phyloP scores from a whole-genome alignment of 768 basidiomycete genomes.

The Russula abietina region DNA sequence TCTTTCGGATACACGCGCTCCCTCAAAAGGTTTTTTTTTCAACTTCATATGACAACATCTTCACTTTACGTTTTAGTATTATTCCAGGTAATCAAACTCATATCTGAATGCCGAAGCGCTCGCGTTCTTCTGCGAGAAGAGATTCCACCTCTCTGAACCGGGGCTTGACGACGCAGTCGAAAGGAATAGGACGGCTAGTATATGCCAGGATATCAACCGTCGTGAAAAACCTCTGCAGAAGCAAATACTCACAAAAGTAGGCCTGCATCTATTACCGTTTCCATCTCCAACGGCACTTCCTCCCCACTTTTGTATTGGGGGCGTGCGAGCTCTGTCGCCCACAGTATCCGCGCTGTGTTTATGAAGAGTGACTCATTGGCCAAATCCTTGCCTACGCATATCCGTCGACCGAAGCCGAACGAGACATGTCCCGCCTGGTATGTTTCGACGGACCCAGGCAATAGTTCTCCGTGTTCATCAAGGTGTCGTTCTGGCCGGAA shows the following conservation, averaged over 20 bases:
- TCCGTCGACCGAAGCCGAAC: slow-evolving; percentile 23
- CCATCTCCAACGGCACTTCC: slow-evolving; percentile 2
- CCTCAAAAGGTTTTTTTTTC: no score
- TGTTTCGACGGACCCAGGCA: slow-evolving; percentile 6
- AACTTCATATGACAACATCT: no score
- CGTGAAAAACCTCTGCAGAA: not conserved
- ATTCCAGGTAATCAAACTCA: no score
- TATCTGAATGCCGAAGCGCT: not conserved
- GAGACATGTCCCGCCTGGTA: slow-evolving; percentile 18
- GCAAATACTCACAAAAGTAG: not conserved
- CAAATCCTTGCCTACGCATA: slow-evolving; percentile 25
- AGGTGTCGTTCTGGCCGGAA: slow-evolving; percentile 26
- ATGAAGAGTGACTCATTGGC: slow-evolving; percentile 25
- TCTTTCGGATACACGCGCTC: no score
- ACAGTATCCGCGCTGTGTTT: slow-evolving; percentile 20
- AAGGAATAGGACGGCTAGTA: slow-evolving; percentile 22
- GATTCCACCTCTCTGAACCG: slow-evolving; percentile 16
- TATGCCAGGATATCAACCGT: no score
- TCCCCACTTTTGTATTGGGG: slow-evolving; percentile 14
- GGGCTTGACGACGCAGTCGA: slow-evolving; percentile 22
- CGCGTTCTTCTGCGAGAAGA: slow-evolving; percentile 9
- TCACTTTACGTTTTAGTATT: no score
- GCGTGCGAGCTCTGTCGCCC: slow-evolving; percentile 22
- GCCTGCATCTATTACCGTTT: no score
- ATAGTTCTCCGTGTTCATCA: slow-evolving; percentile 1